Evolutionary conservation across 805 yeast genomes (phyloP).

Genomic region (Candida peoriensis): DNA sequence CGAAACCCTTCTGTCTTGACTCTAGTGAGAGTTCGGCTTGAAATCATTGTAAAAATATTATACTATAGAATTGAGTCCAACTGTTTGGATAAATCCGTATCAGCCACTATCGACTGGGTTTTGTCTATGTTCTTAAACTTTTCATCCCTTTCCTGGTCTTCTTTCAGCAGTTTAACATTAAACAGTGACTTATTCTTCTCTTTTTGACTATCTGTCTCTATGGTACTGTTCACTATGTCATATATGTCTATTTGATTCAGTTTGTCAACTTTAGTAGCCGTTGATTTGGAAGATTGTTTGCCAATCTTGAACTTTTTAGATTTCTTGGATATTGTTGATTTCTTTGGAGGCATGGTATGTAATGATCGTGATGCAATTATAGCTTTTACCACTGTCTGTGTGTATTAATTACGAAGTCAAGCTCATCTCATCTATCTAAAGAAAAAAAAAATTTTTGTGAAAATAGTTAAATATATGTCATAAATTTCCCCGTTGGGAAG

Average conservation of each 20-base stretch:
- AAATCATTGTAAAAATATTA: no score
- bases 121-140: constrained; percentile 19
- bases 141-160: constrained; percentile 16
- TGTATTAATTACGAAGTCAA: no score
- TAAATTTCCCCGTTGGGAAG: no score
- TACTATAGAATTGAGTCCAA: constrained; percentile 19
- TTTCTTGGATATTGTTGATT: constrained; percentile 4
- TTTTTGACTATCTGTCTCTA: neutral
- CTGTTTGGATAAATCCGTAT: constrained; percentile 26
- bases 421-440: no score
- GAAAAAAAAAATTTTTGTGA: no score
- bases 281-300: constrained; percentile 6
- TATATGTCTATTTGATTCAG: constrained; percentile 8
- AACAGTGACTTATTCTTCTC: constrained; percentile 4
- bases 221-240: constrained; percentile 6
- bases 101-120: constrained; percentile 22
- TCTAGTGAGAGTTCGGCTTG: no score
- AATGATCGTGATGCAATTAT: no score
- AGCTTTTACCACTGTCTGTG: no score
- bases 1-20: no score
- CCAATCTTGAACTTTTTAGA: constrained; percentile 16
- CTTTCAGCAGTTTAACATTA: constrained; percentile 17
- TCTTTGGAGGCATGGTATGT: constrained; percentile 13
- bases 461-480: no score
- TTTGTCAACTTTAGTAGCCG: constrained; percentile 7